Percentiles rank a stretch among this genome's conserved stretches.
phyloP scores from a whole-genome alignment of 176 grass and related monocot species.

The Elymus sibiricus region DNA sequence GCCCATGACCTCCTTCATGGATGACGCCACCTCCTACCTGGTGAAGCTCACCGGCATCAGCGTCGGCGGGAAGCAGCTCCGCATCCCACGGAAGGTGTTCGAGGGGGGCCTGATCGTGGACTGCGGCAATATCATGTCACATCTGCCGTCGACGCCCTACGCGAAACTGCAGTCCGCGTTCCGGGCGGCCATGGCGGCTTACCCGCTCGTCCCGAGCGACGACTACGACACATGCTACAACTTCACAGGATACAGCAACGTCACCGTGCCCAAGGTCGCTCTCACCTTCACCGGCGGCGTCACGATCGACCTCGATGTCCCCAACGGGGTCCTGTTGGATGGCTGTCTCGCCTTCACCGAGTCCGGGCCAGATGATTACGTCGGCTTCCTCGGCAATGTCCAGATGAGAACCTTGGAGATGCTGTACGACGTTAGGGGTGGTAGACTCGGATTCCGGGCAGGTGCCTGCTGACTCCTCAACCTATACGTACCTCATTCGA shows the following conservation, averaged over 20 bases:
- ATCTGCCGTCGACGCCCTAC: constrained; percentile 48
- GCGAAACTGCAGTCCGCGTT: constrained; percentile 40
- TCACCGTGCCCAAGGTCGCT: constrained; percentile 38
- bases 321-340: constrained; percentile 35
- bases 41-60: constrained; percentile 42
- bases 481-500: background rate
- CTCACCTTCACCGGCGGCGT: constrained; percentile 35
- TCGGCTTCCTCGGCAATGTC: constrained; percentile 53
- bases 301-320: constrained; percentile 35
- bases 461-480: constrained; percentile 24
- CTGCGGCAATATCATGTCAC: constrained; percentile 51
- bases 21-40: constrained; percentile 34
- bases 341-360: constrained; percentile 60
- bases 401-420: constrained; percentile 60
- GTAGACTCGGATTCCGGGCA: constrained; percentile 42
- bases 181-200: constrained; percentile 32
- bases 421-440: constrained; percentile 27
- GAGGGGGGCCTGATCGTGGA: constrained; percentile 50
- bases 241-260: constrained; percentile 31
- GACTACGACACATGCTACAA: constrained; percentile 51
- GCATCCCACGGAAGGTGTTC: constrained; percentile 30
- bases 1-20: constrained; percentile 17
- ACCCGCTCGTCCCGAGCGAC: background rate
- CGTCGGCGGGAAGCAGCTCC: constrained; percentile 42
- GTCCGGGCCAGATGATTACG: background rate